Conservation (phyloP, 371 early-diverging fungal genomes). For the Actinomortierella wolfii region DNA sequence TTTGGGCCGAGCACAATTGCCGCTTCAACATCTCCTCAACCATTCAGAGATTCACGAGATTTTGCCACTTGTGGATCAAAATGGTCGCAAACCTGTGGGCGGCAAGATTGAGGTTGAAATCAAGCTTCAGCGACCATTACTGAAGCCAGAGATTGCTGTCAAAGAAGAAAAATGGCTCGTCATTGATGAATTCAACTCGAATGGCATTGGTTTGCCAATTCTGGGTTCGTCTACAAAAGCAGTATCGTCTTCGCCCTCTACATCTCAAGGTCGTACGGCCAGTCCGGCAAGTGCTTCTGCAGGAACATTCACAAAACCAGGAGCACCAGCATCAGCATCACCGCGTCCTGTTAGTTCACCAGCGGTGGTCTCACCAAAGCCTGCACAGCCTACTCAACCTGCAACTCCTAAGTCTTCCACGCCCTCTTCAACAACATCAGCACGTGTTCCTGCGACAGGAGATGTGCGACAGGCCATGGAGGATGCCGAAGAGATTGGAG, state of each 20-base stretch:
- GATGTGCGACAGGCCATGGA: neutral
- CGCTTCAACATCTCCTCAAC: constrained; percentile 60
- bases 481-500: constrained; percentile 3
- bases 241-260: constrained; percentile 9
- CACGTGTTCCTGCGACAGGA: constrained; percentile 5
- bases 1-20: constrained; percentile 66
- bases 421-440: neutral
- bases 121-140: constrained; percentile 68
- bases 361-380: neutral
- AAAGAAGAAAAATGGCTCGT: constrained; percentile 76
- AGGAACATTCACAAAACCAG: constrained; percentile 5
- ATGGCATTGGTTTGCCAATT: constrained; percentile 34
- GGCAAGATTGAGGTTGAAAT: constrained; percentile 73
- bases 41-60: constrained; percentile 71
- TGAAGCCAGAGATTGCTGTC: constrained; percentile 62
- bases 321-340: constrained; percentile 2
- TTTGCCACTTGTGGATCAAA: constrained; percentile 67
- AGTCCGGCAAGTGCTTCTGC: constrained; percentile 7
- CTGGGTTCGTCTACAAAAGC: neutral
- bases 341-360: neutral
- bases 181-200: constrained; percentile 57
- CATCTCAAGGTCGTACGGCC: constrained; percentile 14
- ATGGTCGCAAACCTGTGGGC: constrained; percentile 67
- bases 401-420: constrained; percentile 7
- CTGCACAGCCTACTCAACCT: neutral